These are phyloP conservation scores for Eimeria tenella DNA, from an alignment of 169 alveolate genomes.

Conservation along the genomic window DNA sequence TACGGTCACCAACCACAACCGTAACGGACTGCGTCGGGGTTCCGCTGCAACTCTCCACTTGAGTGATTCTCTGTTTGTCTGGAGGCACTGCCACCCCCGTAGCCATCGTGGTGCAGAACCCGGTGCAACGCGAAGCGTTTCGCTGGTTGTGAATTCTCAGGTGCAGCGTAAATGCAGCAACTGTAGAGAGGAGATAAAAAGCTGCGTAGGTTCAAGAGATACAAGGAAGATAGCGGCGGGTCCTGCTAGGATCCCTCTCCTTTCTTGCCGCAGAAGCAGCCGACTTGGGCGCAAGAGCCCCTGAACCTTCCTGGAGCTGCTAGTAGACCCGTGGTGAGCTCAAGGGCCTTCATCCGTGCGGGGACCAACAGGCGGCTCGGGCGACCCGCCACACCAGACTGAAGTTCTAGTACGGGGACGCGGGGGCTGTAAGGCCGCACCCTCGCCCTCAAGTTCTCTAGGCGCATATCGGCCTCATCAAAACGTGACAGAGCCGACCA, in stretches of 20 bases:
- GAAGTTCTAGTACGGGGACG: not conserved
- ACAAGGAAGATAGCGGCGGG: not conserved
- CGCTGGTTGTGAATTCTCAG: not conserved
- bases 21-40: not conserved
- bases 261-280: conserved; percentile 2
- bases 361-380: not conserved
- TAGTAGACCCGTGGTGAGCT: not conserved
- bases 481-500: not conserved
- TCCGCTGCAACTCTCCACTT: not conserved
- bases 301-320: conserved; percentile 14
- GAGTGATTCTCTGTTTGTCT: not conserved
- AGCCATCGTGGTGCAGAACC: not conserved
- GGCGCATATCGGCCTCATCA: conserved; percentile 27
- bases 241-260: conserved; percentile 38
- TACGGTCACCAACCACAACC: not conserved
- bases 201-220: not conserved
- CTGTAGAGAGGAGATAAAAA: not conserved
- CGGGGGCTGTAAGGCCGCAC: conserved; percentile 17
- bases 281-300: conserved; percentile 33
- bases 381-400: not conserved
- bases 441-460: not conserved
- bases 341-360: not conserved
- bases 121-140: not conserved
- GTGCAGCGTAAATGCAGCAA: not conserved
- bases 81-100: conserved; percentile 4